Base-by-base conservation (phyloP, 2,329 filamentous ascomycete genomes). In the Exophiala bonariae region DNA sequence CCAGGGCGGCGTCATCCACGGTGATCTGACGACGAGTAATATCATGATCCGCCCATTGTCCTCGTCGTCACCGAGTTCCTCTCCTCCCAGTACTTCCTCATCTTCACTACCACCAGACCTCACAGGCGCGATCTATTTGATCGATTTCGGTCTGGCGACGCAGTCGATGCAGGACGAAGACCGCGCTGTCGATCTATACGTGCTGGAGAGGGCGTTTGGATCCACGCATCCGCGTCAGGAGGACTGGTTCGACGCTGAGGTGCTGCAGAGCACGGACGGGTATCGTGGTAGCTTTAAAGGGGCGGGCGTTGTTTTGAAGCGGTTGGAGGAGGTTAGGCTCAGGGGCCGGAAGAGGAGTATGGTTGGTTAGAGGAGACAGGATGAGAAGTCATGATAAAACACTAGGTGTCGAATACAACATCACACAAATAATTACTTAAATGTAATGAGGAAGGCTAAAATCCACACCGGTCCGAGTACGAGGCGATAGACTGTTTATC, bases 11-110 rank as follows among this genome's bases (percentile, higher is more conserved):
- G 81, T 97, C 46, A 83, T 96, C 49, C 93, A 99, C 72, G 93
- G 93, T 32, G 93, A 99, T 72, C 70, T 99, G 71, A 99, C 93
- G 51, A 99, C 91, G 55, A 96, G 91, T 71, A 99, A 99, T 70
- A 78, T 99, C 72, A 96, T 99, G 85, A 65, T 97, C 57, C 67
- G 81, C 50, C 74, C 76, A 11, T 62, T 61, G 16, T n/a, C n/a
- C n/a, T n/a, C n/a, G n/a, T n/a, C n/a, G n/a, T n/a, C n/a, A n/a
- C n/a, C n/a, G n/a, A n/a, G n/a, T n/a, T n/a, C n/a, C n/a, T n/a
- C n/a, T n/a, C n/a, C n/a, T n/a, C n/a, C n/a, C n/a, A n/a, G n/a
- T n/a, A 34, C 32, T 18, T 6, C 13, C 17, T 6, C 32, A n/a
- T 7, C 32, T 16, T 16, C 44, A 10, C 28, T 30, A 10, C 49